Base-by-base conservation (phyloP, 2,329 filamentous ascomycete genomes). In the Paramyrothecium roridum region DNA sequence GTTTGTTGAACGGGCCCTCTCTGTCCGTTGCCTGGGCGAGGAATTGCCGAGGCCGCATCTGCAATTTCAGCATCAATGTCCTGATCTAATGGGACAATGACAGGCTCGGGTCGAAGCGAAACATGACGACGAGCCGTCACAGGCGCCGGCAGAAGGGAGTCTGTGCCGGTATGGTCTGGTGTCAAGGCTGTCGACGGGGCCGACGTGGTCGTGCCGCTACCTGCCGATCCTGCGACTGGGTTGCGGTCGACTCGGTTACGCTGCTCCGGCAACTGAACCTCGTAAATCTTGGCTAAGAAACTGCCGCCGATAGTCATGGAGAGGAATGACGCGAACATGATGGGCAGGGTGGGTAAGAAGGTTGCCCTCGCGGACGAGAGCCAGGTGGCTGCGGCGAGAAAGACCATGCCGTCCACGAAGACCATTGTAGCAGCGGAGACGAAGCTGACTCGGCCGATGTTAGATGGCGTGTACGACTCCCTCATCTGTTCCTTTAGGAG, bases 391-490 rank as follows among this genome's bases (percentile, higher is more conserved):
- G 80, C 79, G n/a, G 76, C 76, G 2, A 76, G 75, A 59, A 87
- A 86, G 3, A 82, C 74, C 59, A 87, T 74, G 12, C 82, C 83
- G 61, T 89, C 86, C 17, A 82, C 82, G 55, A 88, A 73, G 33
- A 86, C 73, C 81, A 88, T 87, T 59, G 82, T 77, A 52, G 78
- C 77, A 22, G 81, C 76, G 0, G 85, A 87, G 65, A 80, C 80
- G 65, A 88, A 85, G 68, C 85, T 88, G 62, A 88, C 80, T 19
- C 86, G 78, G 3, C 83, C 85, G 61, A 88, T 76, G 2, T 85
- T 89, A 0, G 86, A 89, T 3, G 86, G 86, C 8, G 86, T 89
- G 49, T 78, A 85, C 1, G 85, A 82, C 64, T 88, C 85, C 59
- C 81, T 82, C 75, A 87, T 86, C 70, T 89, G 86, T 49, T 76